Conservation (phyloP, 2,329 filamentous ascomycete species). For the Diaporthe helianthi region DNA sequence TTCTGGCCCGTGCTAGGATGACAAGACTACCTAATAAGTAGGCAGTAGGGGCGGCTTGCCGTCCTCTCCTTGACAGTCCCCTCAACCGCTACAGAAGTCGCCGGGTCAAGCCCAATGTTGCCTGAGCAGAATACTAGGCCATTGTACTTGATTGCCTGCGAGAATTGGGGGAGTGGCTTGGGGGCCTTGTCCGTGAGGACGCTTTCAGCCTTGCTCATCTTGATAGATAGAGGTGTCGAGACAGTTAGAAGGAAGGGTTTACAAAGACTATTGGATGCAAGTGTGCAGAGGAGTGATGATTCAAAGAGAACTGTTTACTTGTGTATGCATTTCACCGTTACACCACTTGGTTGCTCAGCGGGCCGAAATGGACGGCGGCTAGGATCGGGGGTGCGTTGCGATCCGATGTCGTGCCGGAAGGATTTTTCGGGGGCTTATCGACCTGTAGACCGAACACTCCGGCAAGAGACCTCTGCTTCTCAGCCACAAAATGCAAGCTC, state of each 20-base stretch:
- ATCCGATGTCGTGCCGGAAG: slow-evolving; percentile 28
- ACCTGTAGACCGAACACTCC: neutral
- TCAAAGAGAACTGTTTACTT: neutral
- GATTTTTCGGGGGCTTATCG: neutral
- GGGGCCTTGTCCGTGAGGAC: slow-evolving; percentile 57
- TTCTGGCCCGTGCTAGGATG: neutral
- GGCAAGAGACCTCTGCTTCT: neutral
- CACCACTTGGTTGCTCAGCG: neutral
- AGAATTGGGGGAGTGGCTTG: slow-evolving; percentile 62
- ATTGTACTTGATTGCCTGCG: slow-evolving; percentile 66
- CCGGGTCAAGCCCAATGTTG: slow-evolving; percentile 63
- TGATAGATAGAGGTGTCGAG: neutral
- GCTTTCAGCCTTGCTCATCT: slow-evolving; percentile 38
- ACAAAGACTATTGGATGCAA: neutral
- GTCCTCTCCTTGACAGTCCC: slow-evolving; percentile 62
- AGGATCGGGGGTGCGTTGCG: neutral
- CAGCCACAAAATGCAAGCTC: neutral
- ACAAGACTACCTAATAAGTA: too few species aligned
- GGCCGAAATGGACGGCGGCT: slow-evolving; percentile 5
- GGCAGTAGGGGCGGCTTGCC: too few species aligned
- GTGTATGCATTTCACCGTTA: neutral
- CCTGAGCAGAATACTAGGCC: slow-evolving; percentile 77
- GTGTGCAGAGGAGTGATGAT: too few species aligned
- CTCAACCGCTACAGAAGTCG: slow-evolving; percentile 60
- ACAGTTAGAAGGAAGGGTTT: neutral